Evolutionary conservation across 2,329 filamentous ascomycete genomes (phyloP), one percentile per base, ranked within the genome.

Genomic region (Scytalidium sp.): DNA sequence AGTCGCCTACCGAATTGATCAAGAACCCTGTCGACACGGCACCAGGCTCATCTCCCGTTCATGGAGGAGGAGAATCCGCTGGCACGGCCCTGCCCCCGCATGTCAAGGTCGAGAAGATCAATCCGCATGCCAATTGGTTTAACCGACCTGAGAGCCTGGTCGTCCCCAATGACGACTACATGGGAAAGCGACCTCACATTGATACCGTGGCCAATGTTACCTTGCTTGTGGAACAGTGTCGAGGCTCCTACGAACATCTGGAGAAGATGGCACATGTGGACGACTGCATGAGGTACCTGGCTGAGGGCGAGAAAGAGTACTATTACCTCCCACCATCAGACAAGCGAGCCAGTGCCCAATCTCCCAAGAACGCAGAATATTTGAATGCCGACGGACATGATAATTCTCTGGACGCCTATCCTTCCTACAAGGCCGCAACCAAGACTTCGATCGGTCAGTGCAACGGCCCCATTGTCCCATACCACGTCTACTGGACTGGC

Each of bases 401-500:
- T 19, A 66, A 65, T 46, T 58, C 61, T n/a, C 61, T 68, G 6
- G 59, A 54, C 7, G 49, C 52, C 41, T 65, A 64, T 45, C 64
- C 66, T 8, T 41, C 53, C 3, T 64, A 65, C n/a, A 64, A 71
- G 5, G 47, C 66, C 2, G 63, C 70, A 2, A 67, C 73, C 17
- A 71, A 70, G 45, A 57, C 65, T 2, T 67, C 61, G 9, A 68
- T 74, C 32, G 77, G 76, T n/a, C 69, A 70, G 21, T 81, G 78
- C 54, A 68, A 75, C 40, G 78, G 78, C 2, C 76, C 77, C n/a
- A 76, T 80, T 54, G 70, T 79, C 23, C 76, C 76, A 3, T 80
- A 76, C 46, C 78, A 81, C 56, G 72, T 74, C 22, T 80, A 80
- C 69, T 80, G 78, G 78, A 78, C 76, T 7, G 78, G 78, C 3